Percentiles rank a stretch among this genome's conserved stretches.
Conservation (phyloP, 176 grass and related monocot genomes). For the Cymbopogon citratus region DNA sequence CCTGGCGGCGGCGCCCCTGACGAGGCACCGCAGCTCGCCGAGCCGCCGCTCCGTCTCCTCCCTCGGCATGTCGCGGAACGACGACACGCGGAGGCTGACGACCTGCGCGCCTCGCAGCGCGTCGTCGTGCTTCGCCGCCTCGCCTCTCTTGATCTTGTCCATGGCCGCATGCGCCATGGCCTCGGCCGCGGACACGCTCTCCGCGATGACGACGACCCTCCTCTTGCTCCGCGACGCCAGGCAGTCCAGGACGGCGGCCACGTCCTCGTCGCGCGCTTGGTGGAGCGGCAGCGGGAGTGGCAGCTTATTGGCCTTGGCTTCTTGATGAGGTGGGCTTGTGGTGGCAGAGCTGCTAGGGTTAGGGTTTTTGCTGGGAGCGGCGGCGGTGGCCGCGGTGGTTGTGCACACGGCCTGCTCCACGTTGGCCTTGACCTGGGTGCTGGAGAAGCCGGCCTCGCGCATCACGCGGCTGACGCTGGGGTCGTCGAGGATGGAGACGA, state of each 20-base stretch:
- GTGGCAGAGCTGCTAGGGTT: constrained; percentile 41
- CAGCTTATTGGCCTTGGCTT: constrained; percentile 37
- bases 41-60: constrained; percentile 69
- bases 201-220: constrained; percentile 61
- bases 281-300: background rate
- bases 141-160: constrained; percentile 52
- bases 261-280: constrained; percentile 54
- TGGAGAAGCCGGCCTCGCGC: constrained; percentile 97
- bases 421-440: constrained; percentile 82
- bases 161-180: constrained; percentile 41
- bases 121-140: constrained; percentile 39
- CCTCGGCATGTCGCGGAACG: constrained; percentile 48
- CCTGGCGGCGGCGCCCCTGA: constrained; percentile 53
- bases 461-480: constrained; percentile 93
- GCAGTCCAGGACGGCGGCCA: constrained; percentile 48
- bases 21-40: constrained; percentile 59
- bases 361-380: constrained; percentile 31
- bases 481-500: constrained; percentile 95
- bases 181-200: constrained; percentile 52
- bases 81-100: constrained; percentile 57
- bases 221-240: constrained; percentile 44
- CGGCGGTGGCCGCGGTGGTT: constrained; percentile 14
- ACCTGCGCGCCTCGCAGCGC: constrained; percentile 50
- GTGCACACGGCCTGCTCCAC: constrained; percentile 76
- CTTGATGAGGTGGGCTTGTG: constrained; percentile 28